Base-by-base conservation (phyloP, 2,329 filamentous ascomycete genomes). In the Sarocladiaceae sp. region DNA sequence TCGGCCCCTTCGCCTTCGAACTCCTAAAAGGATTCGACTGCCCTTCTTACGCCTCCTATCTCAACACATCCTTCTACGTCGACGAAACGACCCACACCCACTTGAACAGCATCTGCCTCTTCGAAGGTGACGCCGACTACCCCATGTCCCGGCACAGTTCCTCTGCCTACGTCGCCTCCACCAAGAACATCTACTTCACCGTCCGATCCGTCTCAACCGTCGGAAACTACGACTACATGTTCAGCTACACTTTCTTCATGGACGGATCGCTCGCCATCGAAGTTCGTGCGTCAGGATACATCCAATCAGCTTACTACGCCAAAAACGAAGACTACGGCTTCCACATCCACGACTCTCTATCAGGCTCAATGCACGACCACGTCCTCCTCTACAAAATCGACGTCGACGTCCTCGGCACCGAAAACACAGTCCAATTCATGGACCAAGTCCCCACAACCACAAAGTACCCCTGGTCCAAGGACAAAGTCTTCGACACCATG, bases 21-120 rank as follows among this genome's bases (percentile, higher is more conserved):
- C 63, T 78, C 1, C 64, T 77, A 2, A 61, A 65, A 13, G 76
- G 75, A 4, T 78, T 71, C 53, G 76, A 81, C 58, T 80, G 76
- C 57, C 77, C 77, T 0, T 57, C 67, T 1, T 73, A 76, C 52
- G 67, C 76, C 1, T 75, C 72, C 0, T 79, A 73, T 54, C 65
- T 78, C 31, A 73, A 78, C 58, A 63, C 66, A 2, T 66, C 67
- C 3, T 75, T 73, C 54, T 74, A 72, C 54, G 66, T 67, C 3
- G 61, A 60, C 3, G 71, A 72, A 53, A 71, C 66, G 2, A 72
- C 70, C 1, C 64, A 69, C 54, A 72, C 67, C 1, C 73, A 78
- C 54, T 62, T 66, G 10, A 70, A 76, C 62, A 73, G 71, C 54
- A 72, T 84, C 37, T 85, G 81, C 57, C 53, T 82, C 25, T 82